Conservation (phyloP, 139 green algal genomes). For the Picochlorum sp. region DNA sequence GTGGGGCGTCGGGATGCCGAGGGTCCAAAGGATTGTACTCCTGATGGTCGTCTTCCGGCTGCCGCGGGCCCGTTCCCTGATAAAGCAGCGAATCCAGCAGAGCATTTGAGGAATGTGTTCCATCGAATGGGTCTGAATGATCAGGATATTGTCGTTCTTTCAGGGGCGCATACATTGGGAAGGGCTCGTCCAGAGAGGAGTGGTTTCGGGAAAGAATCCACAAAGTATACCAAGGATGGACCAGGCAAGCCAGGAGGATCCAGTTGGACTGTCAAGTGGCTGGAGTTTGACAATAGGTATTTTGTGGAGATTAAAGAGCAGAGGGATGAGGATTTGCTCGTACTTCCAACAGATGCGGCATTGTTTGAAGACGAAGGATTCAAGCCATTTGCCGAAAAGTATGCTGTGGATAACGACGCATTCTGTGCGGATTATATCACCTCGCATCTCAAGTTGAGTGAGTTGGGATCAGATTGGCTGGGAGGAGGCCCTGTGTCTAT, state of each 20-base stretch:
- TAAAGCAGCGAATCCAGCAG: slow-evolving; percentile 27
- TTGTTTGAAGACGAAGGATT: slow-evolving; percentile 84
- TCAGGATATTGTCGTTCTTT: slow-evolving; percentile 54
- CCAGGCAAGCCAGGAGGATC: slow-evolving; percentile 62
- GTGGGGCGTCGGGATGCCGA: slow-evolving; percentile 68
- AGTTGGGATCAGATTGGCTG: slow-evolving; percentile 72
- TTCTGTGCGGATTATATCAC: slow-evolving; percentile 78
- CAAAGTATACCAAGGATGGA: slow-evolving; percentile 76
- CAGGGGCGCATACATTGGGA: slow-evolving; percentile 58
- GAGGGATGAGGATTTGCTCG: slow-evolving; percentile 73
- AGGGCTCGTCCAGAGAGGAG: slow-evolving; percentile 40
- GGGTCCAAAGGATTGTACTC: slow-evolving; percentile 43
- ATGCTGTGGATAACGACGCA: slow-evolving; percentile 65
- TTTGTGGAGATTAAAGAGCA: slow-evolving; percentile 62
- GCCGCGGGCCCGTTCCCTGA: slow-evolving; percentile 46
- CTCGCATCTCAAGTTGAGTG: slow-evolving; percentile 72
- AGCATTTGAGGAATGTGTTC: slow-evolving; percentile 65
- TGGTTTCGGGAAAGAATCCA: slow-evolving; percentile 58
- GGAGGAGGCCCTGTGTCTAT: not conserved
- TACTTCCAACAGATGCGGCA: slow-evolving; percentile 75
- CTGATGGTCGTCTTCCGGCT: slow-evolving; percentile 73
- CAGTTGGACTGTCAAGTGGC: slow-evolving; percentile 85
- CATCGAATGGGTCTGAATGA: slow-evolving; percentile 79
- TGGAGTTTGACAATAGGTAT: slow-evolving; percentile 87
- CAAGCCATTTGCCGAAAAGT: slow-evolving; percentile 80